A percentile compares a stretch with the other conserved stretches of the same genome.
phyloP scores from a whole-genome alignment of 805 yeast genomes.

The Phaffomyces thermotolerans region DNA sequence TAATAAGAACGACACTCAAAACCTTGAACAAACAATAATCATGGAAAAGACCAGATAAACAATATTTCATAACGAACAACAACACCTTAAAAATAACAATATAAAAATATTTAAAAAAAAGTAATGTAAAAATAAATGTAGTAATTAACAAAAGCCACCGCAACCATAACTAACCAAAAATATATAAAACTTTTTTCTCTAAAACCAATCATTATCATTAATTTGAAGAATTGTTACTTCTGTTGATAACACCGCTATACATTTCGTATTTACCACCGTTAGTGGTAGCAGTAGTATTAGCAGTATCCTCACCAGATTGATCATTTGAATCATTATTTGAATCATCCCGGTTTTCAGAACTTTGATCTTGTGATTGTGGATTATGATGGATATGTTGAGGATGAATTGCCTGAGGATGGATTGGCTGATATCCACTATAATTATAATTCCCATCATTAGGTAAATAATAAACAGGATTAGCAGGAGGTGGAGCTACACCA shows the following conservation, averaged over 20 bases:
- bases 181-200: no score
- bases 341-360: not conserved
- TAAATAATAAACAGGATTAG: constrained; percentile 15
- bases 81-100: not conserved
- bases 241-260: no score
- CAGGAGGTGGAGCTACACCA: constrained; percentile 8
- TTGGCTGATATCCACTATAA: constrained; percentile 8
- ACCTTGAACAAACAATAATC: not conserved
- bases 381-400: constrained; percentile 2
- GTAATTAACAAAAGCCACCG: no score
- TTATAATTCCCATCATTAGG: constrained; percentile 12
- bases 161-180: no score
- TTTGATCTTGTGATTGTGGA: not conserved
- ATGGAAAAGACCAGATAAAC: not conserved
- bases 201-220: no score
- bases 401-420: not conserved
- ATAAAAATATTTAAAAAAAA: not conserved
- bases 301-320: no score
- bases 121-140: no score
- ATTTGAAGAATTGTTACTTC: no score
- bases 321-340: no score
- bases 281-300: no score
- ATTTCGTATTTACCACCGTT: no score
- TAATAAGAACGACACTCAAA: not conserved
- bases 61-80: not conserved